phyloP scores from a whole-genome alignment of 805 yeast genomes.

The Starmerella scarabaei region DNA sequence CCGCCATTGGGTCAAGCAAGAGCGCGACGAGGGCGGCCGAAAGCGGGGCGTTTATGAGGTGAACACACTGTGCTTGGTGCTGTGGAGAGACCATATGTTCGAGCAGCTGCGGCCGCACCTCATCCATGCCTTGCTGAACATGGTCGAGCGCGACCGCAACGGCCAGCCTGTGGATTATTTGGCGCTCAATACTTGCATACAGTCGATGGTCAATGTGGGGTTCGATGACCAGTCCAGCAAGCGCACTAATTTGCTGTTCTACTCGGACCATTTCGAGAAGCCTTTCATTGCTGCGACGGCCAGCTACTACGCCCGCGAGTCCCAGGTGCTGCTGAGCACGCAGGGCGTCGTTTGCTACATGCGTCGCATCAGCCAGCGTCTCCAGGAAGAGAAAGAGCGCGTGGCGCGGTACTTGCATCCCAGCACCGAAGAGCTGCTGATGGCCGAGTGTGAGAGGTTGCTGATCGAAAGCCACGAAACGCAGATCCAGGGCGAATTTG shows the following conservation, averaged over 20 bases:
- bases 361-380: slow-evolving; percentile 68
- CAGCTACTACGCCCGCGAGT: slow-evolving; percentile 53
- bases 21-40: slow-evolving; percentile 67
- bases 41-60: slow-evolving; percentile 82
- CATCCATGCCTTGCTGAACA: slow-evolving; percentile 58
- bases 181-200: slow-evolving; percentile 58
- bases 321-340: slow-evolving; percentile 47
- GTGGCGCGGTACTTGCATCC: slow-evolving; percentile 73
- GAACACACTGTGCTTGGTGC: slow-evolving; percentile 69
- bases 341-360: slow-evolving; percentile 86
- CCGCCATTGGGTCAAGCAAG: slow-evolving; percentile 95
- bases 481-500: slow-evolving; percentile 63
- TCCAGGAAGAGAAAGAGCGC: slow-evolving; percentile 70
- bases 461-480: slow-evolving; percentile 69
- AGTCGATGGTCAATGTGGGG: slow-evolving; percentile 79
- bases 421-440: slow-evolving; percentile 64
- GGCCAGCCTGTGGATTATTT: slow-evolving; percentile 60
- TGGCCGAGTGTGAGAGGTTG: slow-evolving; percentile 61
- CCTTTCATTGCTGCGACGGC: slow-evolving; percentile 51
- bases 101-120: slow-evolving; percentile 46
- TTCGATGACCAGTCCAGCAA: slow-evolving; percentile 82
- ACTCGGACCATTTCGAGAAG: slow-evolving; percentile 65
- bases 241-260: slow-evolving; percentile 69
- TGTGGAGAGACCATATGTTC: slow-evolving; percentile 81
- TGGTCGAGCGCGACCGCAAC: slow-evolving; percentile 65